phyloP scores from a whole-genome alignment of 169 alveolate genomes.

The Plasmodium malariae region DNA sequence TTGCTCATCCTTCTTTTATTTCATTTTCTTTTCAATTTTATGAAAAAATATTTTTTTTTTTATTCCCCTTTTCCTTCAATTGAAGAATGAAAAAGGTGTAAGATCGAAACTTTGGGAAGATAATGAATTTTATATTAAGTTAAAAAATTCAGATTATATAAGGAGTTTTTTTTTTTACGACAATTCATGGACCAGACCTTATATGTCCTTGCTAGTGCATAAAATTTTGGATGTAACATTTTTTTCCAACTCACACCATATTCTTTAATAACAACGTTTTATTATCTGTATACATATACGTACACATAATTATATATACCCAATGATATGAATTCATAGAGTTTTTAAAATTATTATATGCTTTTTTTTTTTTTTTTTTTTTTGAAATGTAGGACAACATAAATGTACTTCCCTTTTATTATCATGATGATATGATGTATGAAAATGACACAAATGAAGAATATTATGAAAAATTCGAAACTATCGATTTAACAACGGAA shows the following conservation, averaged over 20 bases:
- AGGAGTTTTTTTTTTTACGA: slow-evolving; percentile 73
- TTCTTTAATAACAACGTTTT: too few relatives aligned
- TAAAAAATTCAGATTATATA: slow-evolving; percentile 53
- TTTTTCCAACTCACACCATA: not conserved
- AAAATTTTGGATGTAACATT: slow-evolving; percentile 65
- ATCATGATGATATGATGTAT: slow-evolving; percentile 72
- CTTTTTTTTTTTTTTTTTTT: not conserved
- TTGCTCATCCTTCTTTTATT: not conserved
- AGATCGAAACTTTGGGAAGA: slow-evolving; percentile 74
- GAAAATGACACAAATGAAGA: slow-evolving; percentile 76
- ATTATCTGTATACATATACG: not conserved
- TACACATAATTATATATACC: too few relatives aligned
- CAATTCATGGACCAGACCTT: slow-evolving; percentile 74
- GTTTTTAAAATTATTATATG: too few relatives aligned
- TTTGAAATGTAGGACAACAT: slow-evolving; percentile 36
- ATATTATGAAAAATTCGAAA: slow-evolving; percentile 64
- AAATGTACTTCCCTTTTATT: slow-evolving; percentile 58
- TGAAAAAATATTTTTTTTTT: not conserved
- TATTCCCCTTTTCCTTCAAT: not conserved
- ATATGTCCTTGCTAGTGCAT: slow-evolving; percentile 64
- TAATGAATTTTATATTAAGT: slow-evolving; percentile 54
- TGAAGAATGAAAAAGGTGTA: slow-evolving; percentile 60
- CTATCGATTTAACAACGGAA: slow-evolving; percentile 70
- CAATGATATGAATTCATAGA: too few relatives aligned
- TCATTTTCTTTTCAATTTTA: not conserved